A percentile compares a stretch with the other conserved stretches of the same genome.
Conservation (phyloP, 2,329 filamentous ascomycete genomes). For the Nigrospora oryzae region DNA sequence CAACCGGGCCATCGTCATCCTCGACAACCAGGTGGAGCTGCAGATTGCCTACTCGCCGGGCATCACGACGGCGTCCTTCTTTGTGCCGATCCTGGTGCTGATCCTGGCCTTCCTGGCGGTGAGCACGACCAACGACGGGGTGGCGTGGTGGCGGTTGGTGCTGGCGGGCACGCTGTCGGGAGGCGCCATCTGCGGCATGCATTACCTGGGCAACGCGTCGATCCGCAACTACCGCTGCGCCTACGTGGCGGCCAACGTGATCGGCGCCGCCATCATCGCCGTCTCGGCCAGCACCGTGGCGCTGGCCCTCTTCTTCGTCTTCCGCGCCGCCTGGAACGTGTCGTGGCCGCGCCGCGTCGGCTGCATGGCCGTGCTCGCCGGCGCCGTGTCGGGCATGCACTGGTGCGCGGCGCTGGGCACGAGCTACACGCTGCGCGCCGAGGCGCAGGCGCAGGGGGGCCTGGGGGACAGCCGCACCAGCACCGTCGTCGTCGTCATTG, state of each 20-base stretch:
- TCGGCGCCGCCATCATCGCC: constrained; percentile 65
- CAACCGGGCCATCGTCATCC: constrained; percentile 69
- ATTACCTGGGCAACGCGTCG: constrained; percentile 79
- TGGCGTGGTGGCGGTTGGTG: constrained; percentile 49
- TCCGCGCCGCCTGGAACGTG: constrained; percentile 70
- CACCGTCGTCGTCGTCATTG: constrained; percentile 66
- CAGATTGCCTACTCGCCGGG: constrained; percentile 68
- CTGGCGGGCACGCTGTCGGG: constrained; percentile 64
- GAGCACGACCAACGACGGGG: constrained; percentile 46
- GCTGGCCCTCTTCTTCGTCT: constrained; percentile 69
- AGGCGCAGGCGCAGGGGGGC: constrained; percentile 25
- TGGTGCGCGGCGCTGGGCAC: constrained; percentile 73
- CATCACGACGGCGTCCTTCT: constrained; percentile 70
- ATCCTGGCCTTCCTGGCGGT: constrained; percentile 64
- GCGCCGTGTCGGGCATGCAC: constrained; percentile 79
- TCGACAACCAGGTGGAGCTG: constrained; percentile 47
- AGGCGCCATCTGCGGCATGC: constrained; percentile 73
- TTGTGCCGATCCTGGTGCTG: constrained; percentile 70
- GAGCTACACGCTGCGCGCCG: constrained; percentile 47
- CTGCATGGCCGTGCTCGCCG: constrained; percentile 62
- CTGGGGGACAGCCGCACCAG: constrained; percentile 28
- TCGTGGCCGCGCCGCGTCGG: constrained; percentile 66
- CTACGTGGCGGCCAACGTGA: constrained; percentile 51
- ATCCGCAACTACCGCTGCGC: constrained; percentile 67
- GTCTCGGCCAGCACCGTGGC: constrained; percentile 62